These are phyloP conservation scores for Ascochyta koolunga DNA, from an alignment of 2,329 filamentous ascomycete species.

Conservation along the genomic window DNA sequence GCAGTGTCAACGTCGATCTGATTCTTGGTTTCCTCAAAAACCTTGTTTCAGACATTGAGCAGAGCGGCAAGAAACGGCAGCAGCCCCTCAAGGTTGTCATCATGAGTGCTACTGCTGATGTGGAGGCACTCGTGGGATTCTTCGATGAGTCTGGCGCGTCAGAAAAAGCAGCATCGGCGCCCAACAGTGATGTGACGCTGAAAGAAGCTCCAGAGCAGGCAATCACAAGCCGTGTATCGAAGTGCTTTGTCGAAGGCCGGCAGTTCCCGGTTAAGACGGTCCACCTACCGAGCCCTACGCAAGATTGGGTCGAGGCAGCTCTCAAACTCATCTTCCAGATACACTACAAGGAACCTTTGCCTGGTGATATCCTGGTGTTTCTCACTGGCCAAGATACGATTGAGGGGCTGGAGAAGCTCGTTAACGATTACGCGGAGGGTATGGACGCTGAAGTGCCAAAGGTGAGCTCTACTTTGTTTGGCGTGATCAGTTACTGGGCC, in stretches of 20 bases:
- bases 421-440: slow-evolving; percentile 77
- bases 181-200: slow-evolving; percentile 3
- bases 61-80: slow-evolving; percentile 65
- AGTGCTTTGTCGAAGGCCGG: slow-evolving; percentile 79
- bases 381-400: slow-evolving; percentile 93
- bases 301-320: slow-evolving; percentile 81
- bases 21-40: slow-evolving; percentile 86
- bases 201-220: not conserved
- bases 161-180: slow-evolving; percentile 20
- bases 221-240: slow-evolving; percentile 41
- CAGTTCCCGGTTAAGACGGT: slow-evolving; percentile 83
- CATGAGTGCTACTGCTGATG: slow-evolving; percentile 96
- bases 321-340: slow-evolving; percentile 85
- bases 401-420: slow-evolving; percentile 76
- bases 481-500: not conserved
- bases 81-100: slow-evolving; percentile 82
- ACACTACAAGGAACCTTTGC: slow-evolving; percentile 85
- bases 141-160: slow-evolving; percentile 58
- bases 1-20: slow-evolving; percentile 92
- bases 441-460: slow-evolving; percentile 78
- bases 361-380: slow-evolving; percentile 92
- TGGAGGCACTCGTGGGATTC: slow-evolving; percentile 77
- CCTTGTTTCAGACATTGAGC: slow-evolving; percentile 67
- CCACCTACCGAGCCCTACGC: slow-evolving; percentile 75
- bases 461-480: slow-evolving; percentile 45